phyloP scores from a whole-genome alignment of 768 basidiomycete genomes.

The Hypholoma fasciculare region DNA sequence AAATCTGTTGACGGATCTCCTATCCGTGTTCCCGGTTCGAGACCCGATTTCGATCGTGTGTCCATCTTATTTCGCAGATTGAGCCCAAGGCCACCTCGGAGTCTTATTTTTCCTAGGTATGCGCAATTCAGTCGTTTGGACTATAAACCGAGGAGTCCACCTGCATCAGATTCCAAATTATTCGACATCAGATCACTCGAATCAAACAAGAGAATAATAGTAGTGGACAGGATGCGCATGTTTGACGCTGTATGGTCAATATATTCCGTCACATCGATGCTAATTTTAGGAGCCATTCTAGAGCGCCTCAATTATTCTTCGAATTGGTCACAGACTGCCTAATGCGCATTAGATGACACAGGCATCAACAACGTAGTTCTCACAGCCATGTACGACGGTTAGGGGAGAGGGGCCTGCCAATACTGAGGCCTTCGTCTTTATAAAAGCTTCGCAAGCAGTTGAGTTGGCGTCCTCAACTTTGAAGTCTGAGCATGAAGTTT shows the following conservation, averaged over 20 bases:
- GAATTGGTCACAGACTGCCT: not conserved
- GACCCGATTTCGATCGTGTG: not conserved
- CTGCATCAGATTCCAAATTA: not conserved
- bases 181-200: not conserved
- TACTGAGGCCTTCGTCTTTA: not conserved
- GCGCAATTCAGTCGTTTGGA: not conserved
- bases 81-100: not conserved
- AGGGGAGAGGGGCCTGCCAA: not conserved
- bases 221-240: conserved; percentile 1
- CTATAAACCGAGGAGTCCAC: not conserved
- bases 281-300: not conserved
- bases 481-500: conserved; percentile 2
- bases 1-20: not conserved
- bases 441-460: not conserved
- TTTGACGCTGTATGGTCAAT: not conserved
- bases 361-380: not conserved
- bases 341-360: not conserved
- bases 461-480: not conserved
- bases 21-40: not conserved
- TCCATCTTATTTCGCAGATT: not conserved
- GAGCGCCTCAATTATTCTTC: not conserved
- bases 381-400: not conserved
- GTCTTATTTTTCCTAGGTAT: not conserved
- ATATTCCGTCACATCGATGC: not conserved
- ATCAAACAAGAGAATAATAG: not conserved